Conservation (phyloP, 2,329 filamentous ascomycete species). For the Clarireedia hainanense region DNA sequence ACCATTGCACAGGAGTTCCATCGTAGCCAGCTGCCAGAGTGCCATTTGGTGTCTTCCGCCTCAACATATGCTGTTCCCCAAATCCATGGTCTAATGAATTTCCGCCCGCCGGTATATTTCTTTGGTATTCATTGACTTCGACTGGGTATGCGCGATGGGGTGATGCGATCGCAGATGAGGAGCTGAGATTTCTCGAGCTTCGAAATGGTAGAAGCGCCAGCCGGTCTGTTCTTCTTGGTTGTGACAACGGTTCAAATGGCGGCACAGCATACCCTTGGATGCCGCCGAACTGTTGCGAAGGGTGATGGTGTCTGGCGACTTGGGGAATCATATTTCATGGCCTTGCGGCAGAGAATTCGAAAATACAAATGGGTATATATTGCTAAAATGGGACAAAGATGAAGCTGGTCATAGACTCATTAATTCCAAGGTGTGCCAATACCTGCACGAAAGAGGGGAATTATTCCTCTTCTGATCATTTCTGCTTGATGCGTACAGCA, state of each 20-base stretch:
- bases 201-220: slow-evolving; percentile 21
- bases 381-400: slow-evolving; percentile 12
- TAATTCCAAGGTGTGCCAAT: slow-evolving; percentile 26
- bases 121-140: slow-evolving; percentile 16
- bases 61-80: slow-evolving; percentile 53
- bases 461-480: slow-evolving; percentile 27
- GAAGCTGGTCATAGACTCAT: slow-evolving; percentile 16
- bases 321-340: slow-evolving; percentile 39
- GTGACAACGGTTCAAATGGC: slow-evolving; percentile 20
- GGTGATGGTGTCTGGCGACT: slow-evolving; percentile 34
- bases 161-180: slow-evolving; percentile 15
- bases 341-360: slow-evolving; percentile 11
- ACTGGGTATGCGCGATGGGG: slow-evolving; percentile 24
- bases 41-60: slow-evolving; percentile 90
- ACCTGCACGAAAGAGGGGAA: slow-evolving; percentile 29
- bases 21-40: slow-evolving; percentile 89
- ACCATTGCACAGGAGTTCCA: slow-evolving; percentile 67
- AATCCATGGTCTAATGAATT: slow-evolving; percentile 38
- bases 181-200: slow-evolving; percentile 23
- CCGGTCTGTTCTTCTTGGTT: slow-evolving; percentile 18
- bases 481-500: slow-evolving; percentile 21
- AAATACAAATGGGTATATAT: slow-evolving; percentile 14
- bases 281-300: slow-evolving; percentile 28
- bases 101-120: slow-evolving; percentile 9
- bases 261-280: slow-evolving; percentile 22